These are phyloP conservation scores for Rhododendron griersonianum DNA, from an alignment of 148 eudicot genomes.

Conservation along the genomic window DNA sequence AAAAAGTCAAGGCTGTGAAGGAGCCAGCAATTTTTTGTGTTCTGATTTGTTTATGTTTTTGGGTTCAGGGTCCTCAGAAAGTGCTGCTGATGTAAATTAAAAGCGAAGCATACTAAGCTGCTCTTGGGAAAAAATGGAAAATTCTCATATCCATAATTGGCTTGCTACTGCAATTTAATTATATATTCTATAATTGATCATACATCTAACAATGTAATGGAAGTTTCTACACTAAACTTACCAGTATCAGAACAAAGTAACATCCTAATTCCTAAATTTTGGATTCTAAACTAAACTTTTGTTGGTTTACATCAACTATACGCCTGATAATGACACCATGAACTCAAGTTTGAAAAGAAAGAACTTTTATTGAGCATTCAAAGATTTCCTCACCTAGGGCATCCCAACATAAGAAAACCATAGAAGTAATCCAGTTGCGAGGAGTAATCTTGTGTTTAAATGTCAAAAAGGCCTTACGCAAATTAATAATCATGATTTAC, in stretches of 20 bases:
- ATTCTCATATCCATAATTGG: not conserved
- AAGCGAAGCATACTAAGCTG: not conserved
- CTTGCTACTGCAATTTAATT: not conserved
- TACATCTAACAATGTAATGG: not conserved
- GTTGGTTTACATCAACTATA: not conserved
- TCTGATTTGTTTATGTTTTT: not conserved
- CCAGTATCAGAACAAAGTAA: not conserved
- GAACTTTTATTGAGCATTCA: not conserved
- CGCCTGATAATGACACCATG: not conserved
- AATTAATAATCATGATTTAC: not conserved
- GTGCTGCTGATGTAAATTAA: not conserved
- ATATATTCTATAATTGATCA: not conserved
- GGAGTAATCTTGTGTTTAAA: not conserved
- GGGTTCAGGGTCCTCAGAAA: not conserved
- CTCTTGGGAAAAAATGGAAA: not conserved
- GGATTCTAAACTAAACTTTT: not conserved
- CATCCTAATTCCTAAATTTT: not conserved
- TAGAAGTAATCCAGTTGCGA: not conserved
- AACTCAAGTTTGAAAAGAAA: not conserved
- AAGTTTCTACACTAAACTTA: not conserved
- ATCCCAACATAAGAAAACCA: not conserved
- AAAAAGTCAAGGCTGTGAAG: not conserved
- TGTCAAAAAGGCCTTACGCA: not conserved
- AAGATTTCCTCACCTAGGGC: not conserved
- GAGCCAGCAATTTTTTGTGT: not conserved